These are phyloP conservation scores for Coemansia sp. DNA, from an alignment of 192 early-diverging fungal genomes.

Conservation along the genomic window DNA sequence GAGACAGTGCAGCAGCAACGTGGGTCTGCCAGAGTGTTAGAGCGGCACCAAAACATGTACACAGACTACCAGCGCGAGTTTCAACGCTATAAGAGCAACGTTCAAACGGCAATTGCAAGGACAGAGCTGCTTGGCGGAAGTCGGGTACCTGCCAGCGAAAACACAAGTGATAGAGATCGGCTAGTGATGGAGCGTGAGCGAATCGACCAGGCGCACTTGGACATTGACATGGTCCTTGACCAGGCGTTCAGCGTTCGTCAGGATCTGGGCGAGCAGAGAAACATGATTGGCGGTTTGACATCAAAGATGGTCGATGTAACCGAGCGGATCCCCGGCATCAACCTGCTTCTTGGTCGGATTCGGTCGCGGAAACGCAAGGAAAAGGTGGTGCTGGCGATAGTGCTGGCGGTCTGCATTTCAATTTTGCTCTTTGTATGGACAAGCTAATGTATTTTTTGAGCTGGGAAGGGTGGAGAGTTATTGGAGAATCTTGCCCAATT, in stretches of 20 bases:
- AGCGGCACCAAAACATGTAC: slow-evolving; percentile 41
- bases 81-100: slow-evolving; percentile 44
- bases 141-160: not conserved
- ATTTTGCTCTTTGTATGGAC: slow-evolving; percentile 36
- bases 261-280: slow-evolving; percentile 42
- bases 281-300: slow-evolving; percentile 24
- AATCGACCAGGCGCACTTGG: slow-evolving; percentile 47
- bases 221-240: slow-evolving; percentile 52
- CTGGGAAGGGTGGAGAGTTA: not conserved
- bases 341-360: slow-evolving; percentile 45
- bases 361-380: slow-evolving; percentile 51
- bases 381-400: slow-evolving; percentile 44
- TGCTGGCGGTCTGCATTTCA: slow-evolving; percentile 38
- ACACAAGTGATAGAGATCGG: slow-evolving; percentile 26
- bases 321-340: slow-evolving; percentile 49
- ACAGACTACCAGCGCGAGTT: slow-evolving; percentile 45
- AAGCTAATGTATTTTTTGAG: slow-evolving; percentile 4
- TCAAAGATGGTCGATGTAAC: slow-evolving; percentile 36
- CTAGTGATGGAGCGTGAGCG: slow-evolving; percentile 36
- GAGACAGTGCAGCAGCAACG: slow-evolving; percentile 44
- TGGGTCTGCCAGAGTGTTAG: slow-evolving; percentile 43
- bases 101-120: slow-evolving; percentile 30
- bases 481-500: slow-evolving; percentile 69
- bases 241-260: slow-evolving; percentile 46
- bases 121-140: slow-evolving; percentile 24